Percentiles rank a stretch among this genome's conserved stretches.
Conservation (phyloP, 495 filamentous ascomycete species). For the Talaromyces adpressus region DNA sequence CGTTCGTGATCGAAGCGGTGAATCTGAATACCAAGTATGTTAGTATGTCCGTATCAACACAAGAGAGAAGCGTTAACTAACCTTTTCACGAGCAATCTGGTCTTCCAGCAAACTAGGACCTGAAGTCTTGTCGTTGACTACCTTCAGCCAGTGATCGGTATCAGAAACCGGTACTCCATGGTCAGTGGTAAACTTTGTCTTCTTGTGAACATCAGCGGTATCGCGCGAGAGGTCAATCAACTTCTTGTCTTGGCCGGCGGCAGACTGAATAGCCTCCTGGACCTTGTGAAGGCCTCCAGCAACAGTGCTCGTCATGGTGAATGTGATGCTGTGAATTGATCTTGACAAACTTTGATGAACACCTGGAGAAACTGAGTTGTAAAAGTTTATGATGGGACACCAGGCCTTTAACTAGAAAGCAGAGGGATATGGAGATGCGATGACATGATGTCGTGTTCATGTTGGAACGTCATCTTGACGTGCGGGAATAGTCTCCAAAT, state of each 20-base stretch:
- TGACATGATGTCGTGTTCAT: not conserved
- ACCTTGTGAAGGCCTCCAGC: constrained; percentile 23
- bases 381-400: not conserved
- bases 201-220: constrained; percentile 25
- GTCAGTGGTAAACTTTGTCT: constrained; percentile 61
- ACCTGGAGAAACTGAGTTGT: not conserved
- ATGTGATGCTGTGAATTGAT: not conserved
- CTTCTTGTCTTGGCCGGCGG: constrained; percentile 23
- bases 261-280: constrained; percentile 22
- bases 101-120: constrained; percentile 82
- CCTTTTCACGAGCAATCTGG: constrained; percentile 70
- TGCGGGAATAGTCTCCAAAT: not conserved
- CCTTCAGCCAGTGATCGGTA: constrained; percentile 73
- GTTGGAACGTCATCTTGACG: constrained; percentile 1
- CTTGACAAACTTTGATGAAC: not conserved
- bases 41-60: not conserved
- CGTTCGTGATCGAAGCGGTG: constrained; percentile 81
- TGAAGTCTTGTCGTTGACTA: constrained; percentile 48
- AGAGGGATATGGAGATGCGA: not conserved
- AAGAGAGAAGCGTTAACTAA: constrained; percentile 18
- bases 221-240: constrained; percentile 26
- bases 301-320: constrained; percentile 19
- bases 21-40: constrained; percentile 43
- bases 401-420: not conserved
- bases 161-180: constrained; percentile 68